Evolutionary conservation across 352 stramenopile species (phyloP), one percentile per base, ranked within the genome.

Genomic region (Pythium vanterpoolii): DNA sequence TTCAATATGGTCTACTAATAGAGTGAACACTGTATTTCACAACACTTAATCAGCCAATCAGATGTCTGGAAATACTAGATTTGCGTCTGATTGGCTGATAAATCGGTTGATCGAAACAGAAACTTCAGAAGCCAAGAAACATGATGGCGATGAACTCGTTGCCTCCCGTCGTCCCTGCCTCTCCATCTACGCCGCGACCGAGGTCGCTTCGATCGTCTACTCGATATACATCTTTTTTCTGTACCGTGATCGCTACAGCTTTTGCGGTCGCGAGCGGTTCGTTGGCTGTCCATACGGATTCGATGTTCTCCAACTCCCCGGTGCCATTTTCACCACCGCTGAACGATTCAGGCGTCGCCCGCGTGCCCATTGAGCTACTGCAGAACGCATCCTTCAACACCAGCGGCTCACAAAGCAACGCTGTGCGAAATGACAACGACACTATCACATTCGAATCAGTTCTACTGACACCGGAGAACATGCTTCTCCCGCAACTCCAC

Each of bases 361-460:
- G 53, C 40, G 14, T 62, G 42, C 43, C 54, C 18, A 62, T 53
- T 42, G 43, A 26, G 8, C 6, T 45, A 11, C 2, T 38, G 30
- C 4, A 14, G 6, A 42, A 52, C 24, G 54, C 10, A 1, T 28
- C 28, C 18, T 39, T 23, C 21, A 54, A 52, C 14, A 30, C 10
- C 23, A 36, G 19, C 18, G 36, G 23, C 10, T 4, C 13, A 24
- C 3, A 26, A 1, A 30, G 31, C 10, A 36, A 13, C 26, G n/a
- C n/a, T n/a, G n/a, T n/a, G n/a, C n/a, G n/a, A n/a, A n/a, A n/a
- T n/a, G n/a, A 47, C 14, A 47, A 56, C 36, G 49, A 60, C 16
- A 66, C 59, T 16, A 60, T 66, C 43, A 66, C 59, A 43, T 60
- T 66, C 34, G 50, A 60, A 24, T 66, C 59, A 36, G 18, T 66